phyloP scores from a whole-genome alignment of 2,329 filamentous ascomycete species.

The Sclerotinia trifoliorum region DNA sequence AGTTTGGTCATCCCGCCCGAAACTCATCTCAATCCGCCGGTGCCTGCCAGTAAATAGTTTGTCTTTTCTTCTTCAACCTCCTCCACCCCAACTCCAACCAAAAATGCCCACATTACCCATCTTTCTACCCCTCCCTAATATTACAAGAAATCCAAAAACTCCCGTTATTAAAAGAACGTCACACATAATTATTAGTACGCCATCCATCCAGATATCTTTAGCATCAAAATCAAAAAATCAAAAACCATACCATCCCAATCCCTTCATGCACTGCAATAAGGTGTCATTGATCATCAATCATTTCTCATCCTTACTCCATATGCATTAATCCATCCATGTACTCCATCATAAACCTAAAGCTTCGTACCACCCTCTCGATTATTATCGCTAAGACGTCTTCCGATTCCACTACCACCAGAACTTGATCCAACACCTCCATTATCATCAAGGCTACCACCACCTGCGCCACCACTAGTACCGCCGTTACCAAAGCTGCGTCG shows the following conservation, averaged over 20 bases:
- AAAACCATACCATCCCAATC: slow-evolving; percentile 5
- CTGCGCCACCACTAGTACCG: not conserved
- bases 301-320: slow-evolving; percentile 12
- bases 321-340: slow-evolving; percentile 1
- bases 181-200: slow-evolving; percentile 10
- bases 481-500: slow-evolving; percentile 15
- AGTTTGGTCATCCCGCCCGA: not conserved
- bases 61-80: not conserved
- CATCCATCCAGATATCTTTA: slow-evolving; percentile 9
- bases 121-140: not conserved
- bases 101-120: not conserved
- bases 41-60: not conserved
- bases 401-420: slow-evolving; percentile 9
- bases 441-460: slow-evolving; percentile 3
- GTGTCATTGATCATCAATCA: slow-evolving; percentile 11
- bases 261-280: not conserved
- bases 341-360: not conserved
- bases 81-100: too few species aligned
- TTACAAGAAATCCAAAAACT: slow-evolving; percentile 11
- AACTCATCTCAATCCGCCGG: not conserved
- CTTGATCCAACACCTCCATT: slow-evolving; percentile 13
- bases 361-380: slow-evolving; percentile 12
- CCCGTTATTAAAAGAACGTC: not conserved
- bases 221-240: slow-evolving; percentile 8
- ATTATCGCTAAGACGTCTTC: slow-evolving; percentile 17